Evolutionary conservation across 441 rosid species (phyloP), one percentile per base, ranked within the genome.

Genomic region (Arabidopsis hybrid): DNA sequence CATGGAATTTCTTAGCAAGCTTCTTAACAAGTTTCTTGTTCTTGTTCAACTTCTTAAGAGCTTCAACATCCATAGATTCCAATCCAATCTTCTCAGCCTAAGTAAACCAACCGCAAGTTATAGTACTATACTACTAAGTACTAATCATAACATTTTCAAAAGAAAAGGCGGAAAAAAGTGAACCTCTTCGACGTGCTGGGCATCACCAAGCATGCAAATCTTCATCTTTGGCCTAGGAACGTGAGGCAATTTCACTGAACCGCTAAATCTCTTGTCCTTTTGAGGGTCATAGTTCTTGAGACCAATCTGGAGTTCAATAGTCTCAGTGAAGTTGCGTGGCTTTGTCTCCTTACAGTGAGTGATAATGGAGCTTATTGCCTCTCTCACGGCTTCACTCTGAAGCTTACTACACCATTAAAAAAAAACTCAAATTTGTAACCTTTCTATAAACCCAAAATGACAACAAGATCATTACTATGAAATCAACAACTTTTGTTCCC

Each of bases 201-300:
- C 99, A 63, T 94, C 99, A 49, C 99, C 97, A 16, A 94, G 95
- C 97, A 94, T 94, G 83, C 99, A 94, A 29, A 94, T 87, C 80
- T 88, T 94, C 99, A 94, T 94, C 83, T 94, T 94, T 1, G 99
- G 97, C 42, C 99, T 95, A 4, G 99, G 99, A 65, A 94, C 87
- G 82, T 92, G 97, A 7, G 97, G 97, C 79, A 94, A 53, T 80
- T 90, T 92, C 2, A 92, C 97, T 0, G 97, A 88, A 8, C 99
- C 99, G 39, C 99, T 95, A 83, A 95, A 95, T 58, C 99, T 89
- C 83, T 95, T 92, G 67, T 95, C 99, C 78, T 95, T 95, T 63
- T 95, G 99, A 1, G 99, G 97, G 71, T 95, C 99, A 42, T 95
- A 95, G 81, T 95, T 95, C 81, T 95, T 95, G 73, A 95, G 87